phyloP scores from a whole-genome alignment of 306 rosid genomes.

The Castanospermum australe region DNA sequence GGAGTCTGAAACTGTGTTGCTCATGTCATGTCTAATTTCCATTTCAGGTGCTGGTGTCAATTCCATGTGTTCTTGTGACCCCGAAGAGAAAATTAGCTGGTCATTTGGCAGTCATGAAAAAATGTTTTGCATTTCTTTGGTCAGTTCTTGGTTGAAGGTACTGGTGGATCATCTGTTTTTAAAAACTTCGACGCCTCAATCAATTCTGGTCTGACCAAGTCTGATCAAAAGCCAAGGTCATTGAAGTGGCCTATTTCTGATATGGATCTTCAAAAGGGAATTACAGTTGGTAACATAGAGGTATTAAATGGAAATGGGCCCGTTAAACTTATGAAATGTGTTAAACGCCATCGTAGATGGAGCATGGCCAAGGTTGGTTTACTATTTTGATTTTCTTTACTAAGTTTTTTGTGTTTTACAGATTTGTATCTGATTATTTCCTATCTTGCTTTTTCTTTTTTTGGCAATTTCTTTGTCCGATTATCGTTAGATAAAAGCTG shows the following conservation, averaged over 20 bases:
- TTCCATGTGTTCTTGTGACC: slow-evolving; percentile 83
- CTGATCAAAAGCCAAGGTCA: slow-evolving; percentile 63
- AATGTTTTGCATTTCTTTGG: slow-evolving; percentile 89
- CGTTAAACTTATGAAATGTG: slow-evolving; percentile 60
- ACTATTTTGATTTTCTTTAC: slow-evolving; percentile 26
- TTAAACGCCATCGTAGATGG: slow-evolving; percentile 96
- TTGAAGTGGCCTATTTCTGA: slow-evolving; percentile 66
- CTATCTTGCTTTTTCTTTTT: not conserved
- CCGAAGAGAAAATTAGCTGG: slow-evolving; percentile 93
- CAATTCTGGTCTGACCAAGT: slow-evolving; percentile 61
- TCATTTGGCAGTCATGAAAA: slow-evolving; percentile 90
- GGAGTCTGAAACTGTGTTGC: slow-evolving; percentile 12
- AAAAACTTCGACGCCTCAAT: slow-evolving; percentile 62
- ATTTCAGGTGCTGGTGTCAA: slow-evolving; percentile 81
- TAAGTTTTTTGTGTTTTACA: slow-evolving; percentile 4
- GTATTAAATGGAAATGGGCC: slow-evolving; percentile 55
- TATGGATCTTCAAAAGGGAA: slow-evolving; percentile 60
- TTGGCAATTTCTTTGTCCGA: slow-evolving; percentile 22
- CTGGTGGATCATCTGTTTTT: slow-evolving; percentile 90
- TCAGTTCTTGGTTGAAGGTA: slow-evolving; percentile 89
- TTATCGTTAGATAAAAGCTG: slow-evolving; percentile 74
- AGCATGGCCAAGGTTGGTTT: slow-evolving; percentile 76
- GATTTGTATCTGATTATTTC: slow-evolving; percentile 2
- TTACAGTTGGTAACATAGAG: slow-evolving; percentile 43
- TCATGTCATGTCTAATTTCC: slow-evolving; percentile 30